Conservation (phyloP, 352 stramenopile genomes). For the Bremia lactucae region DNA sequence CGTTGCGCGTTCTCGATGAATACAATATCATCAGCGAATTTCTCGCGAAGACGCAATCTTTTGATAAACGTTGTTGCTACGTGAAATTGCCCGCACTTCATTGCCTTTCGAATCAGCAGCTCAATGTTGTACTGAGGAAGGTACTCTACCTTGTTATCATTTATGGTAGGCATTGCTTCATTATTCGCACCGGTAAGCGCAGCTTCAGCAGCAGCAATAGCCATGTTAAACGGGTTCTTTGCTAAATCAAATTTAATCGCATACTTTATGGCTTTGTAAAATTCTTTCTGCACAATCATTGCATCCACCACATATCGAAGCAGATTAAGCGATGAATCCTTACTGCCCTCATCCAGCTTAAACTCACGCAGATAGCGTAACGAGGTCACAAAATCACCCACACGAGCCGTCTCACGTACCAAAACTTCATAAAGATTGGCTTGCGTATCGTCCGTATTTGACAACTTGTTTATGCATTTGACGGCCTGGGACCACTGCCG, state of each 20-base stretch:
- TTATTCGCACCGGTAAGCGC: conserved; percentile 17
- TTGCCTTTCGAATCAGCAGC: conserved; percentile 40
- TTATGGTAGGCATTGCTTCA: conserved; percentile 2
- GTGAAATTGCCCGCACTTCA: conserved; percentile 57
- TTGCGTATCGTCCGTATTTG: conserved; percentile 26
- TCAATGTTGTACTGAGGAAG: conserved; percentile 37
- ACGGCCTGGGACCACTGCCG: conserved; percentile 55
- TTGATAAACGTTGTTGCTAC: conserved; percentile 77
- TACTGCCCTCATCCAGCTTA: conserved; percentile 43
- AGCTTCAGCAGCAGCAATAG: conserved; percentile 19
- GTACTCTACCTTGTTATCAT: conserved; percentile 20
- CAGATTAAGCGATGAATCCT: conserved; percentile 25
- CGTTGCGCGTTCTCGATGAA: conserved; percentile 50
- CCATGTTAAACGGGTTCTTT: conserved; percentile 24
- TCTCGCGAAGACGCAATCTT: conserved; percentile 53
- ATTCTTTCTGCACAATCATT: conserved; percentile 57
- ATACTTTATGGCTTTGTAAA: conserved; percentile 87
- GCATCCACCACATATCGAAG: conserved; percentile 48
- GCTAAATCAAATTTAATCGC: conserved; percentile 70
- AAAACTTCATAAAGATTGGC: conserved; percentile 41
- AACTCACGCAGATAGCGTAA: conserved; percentile 68
- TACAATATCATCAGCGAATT: conserved; percentile 45
- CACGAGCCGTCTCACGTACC: conserved; percentile 40
- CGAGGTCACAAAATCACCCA: conserved; percentile 62
- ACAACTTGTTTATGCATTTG: conserved; percentile 77